Evolutionary conservation across 768 basidiomycete genomes (phyloP), one percentile per base, ranked within the genome.

Genomic region (Dacryopinax primogenitus): DNA sequence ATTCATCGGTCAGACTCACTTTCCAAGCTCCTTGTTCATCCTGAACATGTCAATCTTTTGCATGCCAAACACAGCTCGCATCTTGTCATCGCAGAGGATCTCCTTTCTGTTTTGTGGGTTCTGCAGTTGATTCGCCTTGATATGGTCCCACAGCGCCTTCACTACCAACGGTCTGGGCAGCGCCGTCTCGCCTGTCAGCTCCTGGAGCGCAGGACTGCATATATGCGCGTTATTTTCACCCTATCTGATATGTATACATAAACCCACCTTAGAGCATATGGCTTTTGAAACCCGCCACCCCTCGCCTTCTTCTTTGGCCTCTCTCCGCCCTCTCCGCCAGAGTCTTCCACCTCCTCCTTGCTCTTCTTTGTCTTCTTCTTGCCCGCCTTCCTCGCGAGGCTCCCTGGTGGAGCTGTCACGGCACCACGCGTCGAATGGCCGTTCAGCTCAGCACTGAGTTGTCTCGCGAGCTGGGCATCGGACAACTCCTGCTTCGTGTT

Each of bases 21-120:
- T 79, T 72, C 88, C 87, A 65, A 95, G 77, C 30, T 87, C 81
- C 75, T 94, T 92, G 80, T 94, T 95, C 92, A 95, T 95, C 69
- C 80, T 84, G 77, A 95, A 94, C 91, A 94, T 94, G 75, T 90
- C 85, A 65, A 96, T 83, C 67, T 72, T 70, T 68, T 91, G 88
- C 13, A 83, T 81, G 65, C 81, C 82, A 74, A 97, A 95, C 23
- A 95, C 82, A 4, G 85, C 83, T 70, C 80, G 81, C 69, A 96
- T 72, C 18, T 74, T 78, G 18, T 80, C 77, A 74, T 97, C 92
- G 71, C 92, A 94, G 1, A 92, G 68, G 67, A 97, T 96, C 73
- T 90, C 90, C 64, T 84, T 83, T 75, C 80, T 87, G 75, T 95
- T 90, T 1, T 72, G 74, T 3, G 91, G 90, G 72, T 97, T 93